Base-by-base conservation (phyloP, 148 eudicot genomes). In the Selenicereus undatus region DNA sequence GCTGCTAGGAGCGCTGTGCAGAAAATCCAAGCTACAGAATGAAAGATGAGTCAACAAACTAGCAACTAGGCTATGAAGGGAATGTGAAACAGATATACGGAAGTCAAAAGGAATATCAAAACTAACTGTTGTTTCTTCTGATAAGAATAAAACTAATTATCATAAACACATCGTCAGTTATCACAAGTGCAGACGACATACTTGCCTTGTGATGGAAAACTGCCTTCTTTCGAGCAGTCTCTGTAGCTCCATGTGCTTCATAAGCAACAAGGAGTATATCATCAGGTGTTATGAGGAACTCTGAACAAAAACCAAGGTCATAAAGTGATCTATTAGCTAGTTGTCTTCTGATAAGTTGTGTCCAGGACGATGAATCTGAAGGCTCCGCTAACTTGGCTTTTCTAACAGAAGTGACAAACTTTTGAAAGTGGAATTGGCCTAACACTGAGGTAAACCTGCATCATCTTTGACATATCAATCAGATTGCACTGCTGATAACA, bases 121-220 rank as follows among this genome's bases (percentile, higher is more conserved):
- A 65, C 71, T 11, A 66, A 66, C 35, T 26, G 8, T 11, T 12
- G 35, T 11, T 27, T 27, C 30, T 66, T 22, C 11, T 66, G 12
- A 27, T 66, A 66, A 58, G 43, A 76, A 66, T 13, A 66, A 27
- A 26, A 11, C 71, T 66, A 29, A 30, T 26, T 14, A 5, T 32
- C 54, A 48, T 7, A 27, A 77, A 77, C 20, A 62, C 27, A 68
- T 11, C 12, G 60, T 24, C 56, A 62, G 18, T 39, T 39, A 39
- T 39, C 43, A 39, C 43, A 70, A 45, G 56, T n/a, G 52, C 39
- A 21, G 58, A 24, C 43, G 51, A 85, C 71, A 86, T 65, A 80
- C 95, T 88, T 86, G 89, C 98, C 98, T 93, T 90, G 81, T 95
- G 98, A 84, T 88, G 89, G 77, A 90, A 87, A 74, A 93, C 88